A percentile compares a stretch with the other conserved stretches of the same genome.
Conservation (phyloP, 164 flowering plant species). For the Sedum album region DNA sequence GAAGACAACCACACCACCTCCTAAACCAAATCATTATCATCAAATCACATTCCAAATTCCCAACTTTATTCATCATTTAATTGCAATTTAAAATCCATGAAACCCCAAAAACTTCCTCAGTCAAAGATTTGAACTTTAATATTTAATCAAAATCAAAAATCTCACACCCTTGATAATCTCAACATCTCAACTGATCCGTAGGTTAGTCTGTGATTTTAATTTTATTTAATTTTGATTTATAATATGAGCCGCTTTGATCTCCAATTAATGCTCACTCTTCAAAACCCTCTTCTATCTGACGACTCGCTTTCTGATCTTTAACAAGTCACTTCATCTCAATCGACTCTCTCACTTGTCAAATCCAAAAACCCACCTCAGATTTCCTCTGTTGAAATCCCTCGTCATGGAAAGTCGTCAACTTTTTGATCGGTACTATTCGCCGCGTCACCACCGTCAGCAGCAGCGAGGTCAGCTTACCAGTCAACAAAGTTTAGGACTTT, state of each 20-base stretch:
- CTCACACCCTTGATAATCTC: neutral
- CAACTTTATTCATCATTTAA: neutral
- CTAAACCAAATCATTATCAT: neutral
- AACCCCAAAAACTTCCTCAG: neutral
- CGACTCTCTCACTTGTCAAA: neutral
- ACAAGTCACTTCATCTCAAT: neutral
- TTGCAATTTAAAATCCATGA: neutral
- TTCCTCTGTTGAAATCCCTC: neutral
- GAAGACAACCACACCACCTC: neutral
- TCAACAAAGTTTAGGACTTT: neutral
- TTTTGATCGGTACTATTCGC: neutral
- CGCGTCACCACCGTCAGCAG: neutral
- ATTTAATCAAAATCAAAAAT: too few relatives aligned
- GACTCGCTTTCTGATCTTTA: neutral
- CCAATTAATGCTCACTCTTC: neutral
- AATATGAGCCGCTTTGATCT: neutral
- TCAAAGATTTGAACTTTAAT: neutral
- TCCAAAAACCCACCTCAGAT: neutral
- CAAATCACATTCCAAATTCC: too few relatives aligned
- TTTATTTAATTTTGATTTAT: neutral
- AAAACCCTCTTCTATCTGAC: conserved; percentile 1
- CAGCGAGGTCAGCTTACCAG: neutral
- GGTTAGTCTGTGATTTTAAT: too few relatives aligned
- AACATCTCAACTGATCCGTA: neutral
- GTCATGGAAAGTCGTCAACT: neutral